These are phyloP conservation scores for Ustilago tritici DNA, from an alignment of 1,284 basidiomycete species.

Conservation along the genomic window DNA sequence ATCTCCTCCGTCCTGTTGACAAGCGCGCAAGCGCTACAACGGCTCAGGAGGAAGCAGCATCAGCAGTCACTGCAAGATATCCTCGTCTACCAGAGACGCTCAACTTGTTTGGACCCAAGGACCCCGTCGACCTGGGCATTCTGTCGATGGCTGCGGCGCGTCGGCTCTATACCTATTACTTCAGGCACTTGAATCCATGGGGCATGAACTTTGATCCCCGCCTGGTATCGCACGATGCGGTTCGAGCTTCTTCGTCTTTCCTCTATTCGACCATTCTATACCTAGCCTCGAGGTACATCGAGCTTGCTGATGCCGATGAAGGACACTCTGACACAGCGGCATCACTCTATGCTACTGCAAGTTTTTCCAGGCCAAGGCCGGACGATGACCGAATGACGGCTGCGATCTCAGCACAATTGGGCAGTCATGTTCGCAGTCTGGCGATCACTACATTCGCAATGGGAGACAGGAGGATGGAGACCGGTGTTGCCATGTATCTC, in stretches of 20 bases:
- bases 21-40: slow-evolving; percentile 29
- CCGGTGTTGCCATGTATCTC: slow-evolving; percentile 49
- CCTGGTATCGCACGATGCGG: slow-evolving; percentile 41
- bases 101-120: slow-evolving; percentile 33
- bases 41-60: slow-evolving; percentile 28
- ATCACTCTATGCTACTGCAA: slow-evolving; percentile 10
- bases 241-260: slow-evolving; percentile 43
- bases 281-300: slow-evolving; percentile 45
- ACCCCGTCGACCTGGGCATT: slow-evolving; percentile 44
- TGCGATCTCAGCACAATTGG: slow-evolving; percentile 34
- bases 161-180: slow-evolving; percentile 46
- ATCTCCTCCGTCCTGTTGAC: slow-evolving; percentile 45
- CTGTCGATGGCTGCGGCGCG: slow-evolving; percentile 37
- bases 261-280: slow-evolving; percentile 50
- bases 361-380: slow-evolving; percentile 16
- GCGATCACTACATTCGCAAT: slow-evolving; percentile 41
- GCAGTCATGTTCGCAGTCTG: slow-evolving; percentile 39
- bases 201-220: slow-evolving; percentile 49
- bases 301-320: slow-evolving; percentile 33
- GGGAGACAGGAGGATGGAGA: slow-evolving; percentile 47
- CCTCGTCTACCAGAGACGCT: slow-evolving; percentile 38
- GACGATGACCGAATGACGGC: slow-evolving; percentile 32
- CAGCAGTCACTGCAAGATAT: slow-evolving; percentile 36
- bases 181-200: slow-evolving; percentile 49
- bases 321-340: not conserved